phyloP scores from a whole-genome alignment of 305 asterid species.

The Withania somnifera region DNA sequence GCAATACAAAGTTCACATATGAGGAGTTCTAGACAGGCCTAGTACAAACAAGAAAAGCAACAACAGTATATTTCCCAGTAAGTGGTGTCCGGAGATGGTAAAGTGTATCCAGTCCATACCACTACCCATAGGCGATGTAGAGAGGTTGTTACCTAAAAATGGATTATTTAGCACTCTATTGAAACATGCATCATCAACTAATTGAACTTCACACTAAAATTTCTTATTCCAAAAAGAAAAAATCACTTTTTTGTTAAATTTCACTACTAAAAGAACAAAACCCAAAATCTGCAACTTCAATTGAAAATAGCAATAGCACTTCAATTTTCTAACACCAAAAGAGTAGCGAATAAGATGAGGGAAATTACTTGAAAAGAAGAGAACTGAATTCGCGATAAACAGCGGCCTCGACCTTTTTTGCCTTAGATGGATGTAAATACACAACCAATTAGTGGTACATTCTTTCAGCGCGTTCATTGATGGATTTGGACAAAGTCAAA shows the following conservation, averaged over 20 bases:
- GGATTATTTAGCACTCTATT: neutral
- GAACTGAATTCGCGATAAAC: slow-evolving; percentile 48
- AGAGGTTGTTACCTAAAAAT: neutral
- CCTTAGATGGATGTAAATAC: slow-evolving; percentile 54
- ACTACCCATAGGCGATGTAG: neutral
- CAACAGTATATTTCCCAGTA: too few species aligned
- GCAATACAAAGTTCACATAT: neutral
- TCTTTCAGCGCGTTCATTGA: slow-evolving; percentile 52
- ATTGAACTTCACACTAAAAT: neutral
- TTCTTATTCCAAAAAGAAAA: neutral
- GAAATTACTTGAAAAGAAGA: slow-evolving; percentile 50
- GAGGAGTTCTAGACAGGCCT: neutral
- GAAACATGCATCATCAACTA: neutral
- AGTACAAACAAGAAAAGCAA: too few species aligned
- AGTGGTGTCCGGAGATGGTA: too few species aligned
- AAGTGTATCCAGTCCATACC: too few species aligned
- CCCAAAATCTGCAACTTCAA: neutral
- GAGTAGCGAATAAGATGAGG: neutral
- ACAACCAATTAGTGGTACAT: slow-evolving; percentile 40
- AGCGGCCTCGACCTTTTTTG: slow-evolving; percentile 34
- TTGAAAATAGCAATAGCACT: neutral
- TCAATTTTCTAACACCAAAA: neutral
- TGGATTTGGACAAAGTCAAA: neutral
- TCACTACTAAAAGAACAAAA: neutral
- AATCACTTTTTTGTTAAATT: neutral